Base-by-base conservation (phyloP, 2,329 filamentous ascomycete genomes). In the Beauveria pseudobassiana region DNA sequence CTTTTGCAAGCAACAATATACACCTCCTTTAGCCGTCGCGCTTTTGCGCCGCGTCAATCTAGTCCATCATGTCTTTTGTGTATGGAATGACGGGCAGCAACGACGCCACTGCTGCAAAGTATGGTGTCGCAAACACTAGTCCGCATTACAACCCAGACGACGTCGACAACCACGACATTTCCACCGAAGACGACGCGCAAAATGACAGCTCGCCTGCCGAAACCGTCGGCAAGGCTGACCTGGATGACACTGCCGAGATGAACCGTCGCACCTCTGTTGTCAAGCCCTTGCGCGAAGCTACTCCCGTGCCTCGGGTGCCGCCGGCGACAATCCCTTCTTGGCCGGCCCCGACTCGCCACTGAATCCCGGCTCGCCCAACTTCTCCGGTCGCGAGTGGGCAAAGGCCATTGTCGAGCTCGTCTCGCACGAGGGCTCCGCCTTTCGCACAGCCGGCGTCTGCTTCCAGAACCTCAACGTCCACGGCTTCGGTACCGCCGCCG, bases 381-480 rank as follows among this genome's bases (percentile, higher is more conserved):
- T 84, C 69, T 78, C 74, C 55, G 75, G 76, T n/a, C 75, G 76
- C 50, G 74, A 76, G 34, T 87, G 84, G 84, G 80, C 81, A 54
- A 83, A 82, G 73, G 75, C 81, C 20, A 69, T 86, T 20, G 77
- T 83, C 45, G 75, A 76, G 63, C 72, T 80, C 67, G 74, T 76
- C 54, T 75, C 76, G 43, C 76, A 71, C 61, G 79, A 81, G 63
- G 84, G 81, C 40, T 77, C 77, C 64, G 71, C 73, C 12, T 82
- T 82, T 67, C 81, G 86, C 64, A 82, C 81, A n/a, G 79, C 82
- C 0, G 87, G 87, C 30, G 78, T 89, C 34, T 78, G 80, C 40
- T 89, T 86, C 73, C 80, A 82, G 70, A 81, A 88, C 66, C 75
- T 89, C 56, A 87, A 81, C 63, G 84, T 88, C 5, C 85, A 85